phyloP scores from a whole-genome alignment of 2,329 filamentous ascomycete species.

The Cercospora sesami region DNA sequence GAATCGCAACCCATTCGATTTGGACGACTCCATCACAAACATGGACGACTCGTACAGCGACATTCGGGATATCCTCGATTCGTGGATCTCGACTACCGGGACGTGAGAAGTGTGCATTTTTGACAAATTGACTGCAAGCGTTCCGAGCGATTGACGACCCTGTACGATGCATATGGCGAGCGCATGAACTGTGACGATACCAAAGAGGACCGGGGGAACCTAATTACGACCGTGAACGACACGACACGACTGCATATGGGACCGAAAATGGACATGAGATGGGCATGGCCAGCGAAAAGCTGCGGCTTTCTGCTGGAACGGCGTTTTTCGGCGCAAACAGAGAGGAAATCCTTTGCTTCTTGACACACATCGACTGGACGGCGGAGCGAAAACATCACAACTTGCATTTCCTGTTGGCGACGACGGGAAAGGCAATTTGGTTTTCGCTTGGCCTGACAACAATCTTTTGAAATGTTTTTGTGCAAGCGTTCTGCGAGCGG shows the following conservation, averaged over 20 bases:
- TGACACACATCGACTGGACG: constrained; percentile 1
- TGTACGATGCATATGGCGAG: constrained; percentile 12
- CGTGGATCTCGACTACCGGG: constrained; percentile 27
- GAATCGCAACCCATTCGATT: constrained; percentile 56
- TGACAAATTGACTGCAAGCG: constrained; percentile 13
- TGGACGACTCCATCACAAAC: constrained; percentile 24
- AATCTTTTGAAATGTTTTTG: neutral
- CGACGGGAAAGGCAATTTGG: neutral
- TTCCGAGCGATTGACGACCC: constrained; percentile 13
- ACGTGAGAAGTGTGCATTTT: neutral
- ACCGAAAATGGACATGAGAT: neutral
- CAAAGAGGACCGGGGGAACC: constrained; percentile 8
- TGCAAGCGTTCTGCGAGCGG: neutral
- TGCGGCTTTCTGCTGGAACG: neutral
- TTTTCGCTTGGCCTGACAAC: neutral
- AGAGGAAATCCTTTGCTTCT: constrained; percentile 4
- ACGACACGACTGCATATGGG: constrained; percentile 17
- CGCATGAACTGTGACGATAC: constrained; percentile 20
- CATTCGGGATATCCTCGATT: constrained; percentile 30
- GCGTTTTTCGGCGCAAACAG: constrained; percentile 1
- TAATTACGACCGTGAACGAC: constrained; percentile 23
- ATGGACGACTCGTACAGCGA: constrained; percentile 27
- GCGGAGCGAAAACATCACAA: neutral
- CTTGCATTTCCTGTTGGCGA: neutral
- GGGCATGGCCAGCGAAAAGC: neutral